phyloP scores from a whole-genome alignment of 2,329 filamentous ascomycete genomes.

The Aspergillus tamarii region DNA sequence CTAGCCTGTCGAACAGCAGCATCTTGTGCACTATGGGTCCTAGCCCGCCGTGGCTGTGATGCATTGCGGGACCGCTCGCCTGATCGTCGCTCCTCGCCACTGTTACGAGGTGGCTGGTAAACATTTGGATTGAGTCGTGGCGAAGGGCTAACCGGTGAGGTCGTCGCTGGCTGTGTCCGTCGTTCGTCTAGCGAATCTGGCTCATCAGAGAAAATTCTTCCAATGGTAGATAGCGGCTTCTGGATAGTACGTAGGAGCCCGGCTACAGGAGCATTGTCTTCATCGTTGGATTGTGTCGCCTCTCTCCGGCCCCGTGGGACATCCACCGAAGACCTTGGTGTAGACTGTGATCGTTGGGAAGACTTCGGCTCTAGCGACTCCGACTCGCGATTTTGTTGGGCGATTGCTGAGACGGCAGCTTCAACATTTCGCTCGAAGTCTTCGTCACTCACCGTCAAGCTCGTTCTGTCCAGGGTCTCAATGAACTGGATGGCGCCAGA shows the following conservation, averaged over 20 bases:
- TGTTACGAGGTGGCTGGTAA: constrained; percentile 47
- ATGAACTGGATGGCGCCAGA: constrained; percentile 90
- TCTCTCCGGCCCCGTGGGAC: constrained; percentile 54
- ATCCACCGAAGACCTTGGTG: constrained; percentile 62
- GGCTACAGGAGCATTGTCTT: constrained; percentile 79
- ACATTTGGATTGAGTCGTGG: constrained; percentile 55
- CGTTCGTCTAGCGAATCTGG: constrained; percentile 42
- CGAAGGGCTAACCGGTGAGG: constrained; percentile 52
- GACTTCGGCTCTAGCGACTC: constrained; percentile 48
- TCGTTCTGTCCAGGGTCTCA: constrained; percentile 92
- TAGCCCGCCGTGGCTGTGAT: constrained; percentile 33
- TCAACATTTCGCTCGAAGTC: constrained; percentile 98
- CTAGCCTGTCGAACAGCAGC: constrained; percentile 88
- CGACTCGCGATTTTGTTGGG: constrained; percentile 76
- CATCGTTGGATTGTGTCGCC: constrained; percentile 51
- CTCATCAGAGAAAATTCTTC: constrained; percentile 87
- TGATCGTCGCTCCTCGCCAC: constrained; percentile 36
- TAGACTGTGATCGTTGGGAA: constrained; percentile 59
- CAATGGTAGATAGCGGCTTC: constrained; percentile 85
- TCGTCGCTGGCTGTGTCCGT: constrained; percentile 39
- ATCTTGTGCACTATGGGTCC: constrained; percentile 73
- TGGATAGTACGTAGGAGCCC: constrained; percentile 90
- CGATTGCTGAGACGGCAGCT: constrained; percentile 90
- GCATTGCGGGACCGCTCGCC: constrained; percentile 28
- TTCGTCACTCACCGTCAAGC: constrained; percentile 87